Percentiles rank a stretch among this genome's conserved stretches.
Conservation (phyloP, 306 rosid species). For the Pterocarpus santalinus region DNA sequence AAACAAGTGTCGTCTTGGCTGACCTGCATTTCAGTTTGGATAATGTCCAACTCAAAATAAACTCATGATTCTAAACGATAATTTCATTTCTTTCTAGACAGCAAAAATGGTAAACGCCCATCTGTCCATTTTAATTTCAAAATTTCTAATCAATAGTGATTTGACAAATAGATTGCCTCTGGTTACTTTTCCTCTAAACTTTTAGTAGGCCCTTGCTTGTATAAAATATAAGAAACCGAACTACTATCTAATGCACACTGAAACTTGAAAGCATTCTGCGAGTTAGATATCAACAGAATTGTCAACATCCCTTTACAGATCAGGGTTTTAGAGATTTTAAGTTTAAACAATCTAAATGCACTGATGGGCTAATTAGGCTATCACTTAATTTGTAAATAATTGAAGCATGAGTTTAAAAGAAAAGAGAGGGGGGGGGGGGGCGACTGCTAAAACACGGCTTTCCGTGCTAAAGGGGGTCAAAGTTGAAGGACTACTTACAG, state of each 20-base stretch:
- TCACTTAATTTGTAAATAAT: no score
- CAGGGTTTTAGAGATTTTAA: background rate
- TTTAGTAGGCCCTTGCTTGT: no score
- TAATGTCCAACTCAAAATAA: constrained; percentile 31
- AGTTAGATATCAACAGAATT: background rate
- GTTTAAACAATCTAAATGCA: background rate
- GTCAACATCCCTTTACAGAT: background rate
- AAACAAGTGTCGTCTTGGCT: constrained; percentile 76
- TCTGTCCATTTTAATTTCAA: no score
- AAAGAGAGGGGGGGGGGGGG: no score
- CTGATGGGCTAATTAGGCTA: no score
- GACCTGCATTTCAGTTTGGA: constrained; percentile 60
- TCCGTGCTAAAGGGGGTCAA: no score
- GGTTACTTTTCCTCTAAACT: no score
- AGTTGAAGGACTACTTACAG: no score
- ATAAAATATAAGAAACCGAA: background rate
- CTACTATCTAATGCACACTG: background rate
- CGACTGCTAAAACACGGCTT: no score
- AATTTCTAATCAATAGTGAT: no score
- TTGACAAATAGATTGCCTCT: no score
- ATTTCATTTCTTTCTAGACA: constrained; percentile 1
- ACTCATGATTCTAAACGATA: constrained; percentile 1
- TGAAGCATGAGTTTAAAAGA: no score
- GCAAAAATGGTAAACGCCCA: background rate
- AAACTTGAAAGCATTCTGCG: background rate